Evolutionary conservation across 768 basidiomycete genomes (phyloP), one percentile per base, ranked within the genome.

Genomic region (Tephrocybe sp.): DNA sequence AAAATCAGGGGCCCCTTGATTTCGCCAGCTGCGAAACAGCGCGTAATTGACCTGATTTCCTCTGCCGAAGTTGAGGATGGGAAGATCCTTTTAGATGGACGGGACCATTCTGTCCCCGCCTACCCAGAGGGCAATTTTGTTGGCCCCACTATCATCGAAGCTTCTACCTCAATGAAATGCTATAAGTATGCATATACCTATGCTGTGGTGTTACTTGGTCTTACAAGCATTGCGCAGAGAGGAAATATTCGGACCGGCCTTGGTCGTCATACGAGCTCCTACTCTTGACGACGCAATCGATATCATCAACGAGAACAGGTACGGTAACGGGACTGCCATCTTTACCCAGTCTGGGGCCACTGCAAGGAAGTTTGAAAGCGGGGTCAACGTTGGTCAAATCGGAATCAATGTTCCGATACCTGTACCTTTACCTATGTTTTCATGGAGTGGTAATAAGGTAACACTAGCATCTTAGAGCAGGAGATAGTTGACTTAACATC

Each of bases 301-400:
- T 36, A 83, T 95, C 53, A 85, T 98, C 68, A 98, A 98, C 70
- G 69, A 74, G 53, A 97, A 97, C 70, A 76, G 69, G 56, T 98
- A 97, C 64, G 89, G 95, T 7, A 98, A 98, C 59, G 95, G 95
- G 24, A 83, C 94, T 24, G 90, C 93, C 18, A 91, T 97, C 64
- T 98, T 97, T 66, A 99, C 95, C 18, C 91, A 97, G 69, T 91
- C 88, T 12, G 97, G 95, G 13, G 91, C 95, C 27, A 92, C 93
- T 6, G 95, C 94, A 15, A 83, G 95, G 48, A 91, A 88, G 67
- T 99, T 97, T 54, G 95, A 98, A 70, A 74, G 73, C 11, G 78
- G 84, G 39, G 84, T 95, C 45, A 90, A 97, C 56, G 84, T 92
- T 45, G 94, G 94, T 19, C 93, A 91, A 68, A 82, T 99, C 61